Evolutionary conservation across 495 filamentous ascomycete species (phyloP).

Genomic region (Letharia columbiana): DNA sequence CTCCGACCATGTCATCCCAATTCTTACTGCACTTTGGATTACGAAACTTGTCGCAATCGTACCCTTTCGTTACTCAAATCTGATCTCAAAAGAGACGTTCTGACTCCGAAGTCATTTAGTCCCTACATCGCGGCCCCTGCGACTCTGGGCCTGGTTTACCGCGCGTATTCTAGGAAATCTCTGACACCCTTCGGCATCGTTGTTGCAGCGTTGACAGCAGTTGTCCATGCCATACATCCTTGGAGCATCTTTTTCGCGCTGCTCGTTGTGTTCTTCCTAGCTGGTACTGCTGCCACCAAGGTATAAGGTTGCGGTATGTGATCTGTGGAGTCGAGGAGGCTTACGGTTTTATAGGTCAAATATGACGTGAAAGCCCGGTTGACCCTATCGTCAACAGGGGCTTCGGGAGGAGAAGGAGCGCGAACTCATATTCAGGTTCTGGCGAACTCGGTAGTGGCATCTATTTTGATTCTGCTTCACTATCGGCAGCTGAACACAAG

Average conservation of each 20-base stretch:
- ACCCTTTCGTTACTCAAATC: background rate
- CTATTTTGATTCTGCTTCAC: slow-evolving; percentile 63
- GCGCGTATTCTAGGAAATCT: slow-evolving; percentile 64
- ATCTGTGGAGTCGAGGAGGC: slow-evolving; percentile 11
- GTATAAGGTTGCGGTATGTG: slow-evolving; percentile 32
- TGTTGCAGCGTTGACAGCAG: slow-evolving; percentile 60
- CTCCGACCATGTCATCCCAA: background rate
- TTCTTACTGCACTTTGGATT: background rate
- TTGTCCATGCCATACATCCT: slow-evolving; percentile 77
- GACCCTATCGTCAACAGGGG: slow-evolving; percentile 65
- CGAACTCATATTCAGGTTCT: slow-evolving; percentile 84
- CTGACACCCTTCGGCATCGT: slow-evolving; percentile 66
- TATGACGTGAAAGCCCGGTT: slow-evolving; percentile 74
- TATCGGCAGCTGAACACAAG: slow-evolving; percentile 50
- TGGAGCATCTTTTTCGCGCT: slow-evolving; percentile 83
- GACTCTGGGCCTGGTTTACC: slow-evolving; percentile 53
- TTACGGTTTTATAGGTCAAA: slow-evolving; percentile 54
- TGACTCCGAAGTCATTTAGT: background rate
- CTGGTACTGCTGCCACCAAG: slow-evolving; percentile 76
- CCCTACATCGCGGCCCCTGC: slow-evolving; percentile 59
- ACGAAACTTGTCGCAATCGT: background rate
- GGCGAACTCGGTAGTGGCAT: slow-evolving; percentile 76
- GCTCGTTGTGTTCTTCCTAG: slow-evolving; percentile 77
- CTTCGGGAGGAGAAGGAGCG: slow-evolving; percentile 66
- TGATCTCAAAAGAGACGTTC: background rate